Evolutionary conservation across 2,329 filamentous ascomycete genomes (phyloP), one percentile per base, ranked within the genome.

Genomic region (Monilinia aucupariae): DNA sequence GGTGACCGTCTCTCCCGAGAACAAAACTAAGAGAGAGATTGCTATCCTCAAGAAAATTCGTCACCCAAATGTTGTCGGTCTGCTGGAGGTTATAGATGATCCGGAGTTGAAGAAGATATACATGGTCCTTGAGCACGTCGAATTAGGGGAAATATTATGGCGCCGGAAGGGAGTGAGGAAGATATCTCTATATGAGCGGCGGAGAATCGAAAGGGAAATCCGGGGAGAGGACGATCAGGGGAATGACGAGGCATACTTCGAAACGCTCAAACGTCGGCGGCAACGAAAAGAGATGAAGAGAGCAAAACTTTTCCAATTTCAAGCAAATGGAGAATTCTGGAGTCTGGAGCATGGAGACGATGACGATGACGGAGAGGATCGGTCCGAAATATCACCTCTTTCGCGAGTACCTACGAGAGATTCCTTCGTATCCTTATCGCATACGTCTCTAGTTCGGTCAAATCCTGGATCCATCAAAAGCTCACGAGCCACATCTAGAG

Each of bases 11-110:
- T 84, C 83, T 1, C 84, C 83, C 3, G 83, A 86, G 71, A 88
- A 91, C 75, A 93, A 92, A 79, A 91, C 90, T 63, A 97, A 96
- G 78, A 89, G 90, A 74, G 94, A 99, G 78, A 96, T 99, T 67
- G 94, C 94, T 73, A 97, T 99, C 64, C 81, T 99, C 71, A 99
- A 99, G 76, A 99, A 99, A 79, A 96, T 96, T 61, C 88, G 93
- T 37, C 94, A 99, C 75, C 88, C 91, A n/a, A 97, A 99, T 72
- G 91, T 99, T 48, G 94, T 99, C 66, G 92, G 91, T 70, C 81
- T 99, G 47, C 83, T 97, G 67, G 94, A 99, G 77, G 92, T 99
- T 71, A 97, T 99, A 71, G 94, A 99, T 74, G 94, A 99, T 74
- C 93, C 93, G 1, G 91, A 92, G 71, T 85, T 92, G 64, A 94